Evolutionary conservation across 805 yeast genomes (phyloP), one percentile per base, ranked within the genome.

Genomic region (Cyberlindnera galapagoensis): DNA sequence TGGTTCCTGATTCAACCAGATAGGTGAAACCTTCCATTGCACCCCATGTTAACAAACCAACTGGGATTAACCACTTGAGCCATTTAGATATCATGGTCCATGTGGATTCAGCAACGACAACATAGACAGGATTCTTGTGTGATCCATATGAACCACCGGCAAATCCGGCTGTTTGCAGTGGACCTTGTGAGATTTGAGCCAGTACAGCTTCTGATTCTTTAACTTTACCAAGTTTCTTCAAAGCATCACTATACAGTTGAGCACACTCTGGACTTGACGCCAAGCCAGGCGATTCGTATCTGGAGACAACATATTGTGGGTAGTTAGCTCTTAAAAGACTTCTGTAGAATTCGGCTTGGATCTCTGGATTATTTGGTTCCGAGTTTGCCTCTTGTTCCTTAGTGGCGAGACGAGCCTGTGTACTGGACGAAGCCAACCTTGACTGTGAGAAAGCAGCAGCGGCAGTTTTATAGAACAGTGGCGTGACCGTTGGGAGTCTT

Each of bases 271-370:
- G 69, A 35, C 83, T 78, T 9, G 80, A 63, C 8, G 95, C 92
- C 34, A 92, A 84, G n/a, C 95, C 95, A 0, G 92, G 82, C 7
- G 94, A 82, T 56, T 94, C 97, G 55, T 74, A 94, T 38, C 99
- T 72, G 36, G 92, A 80, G n/a, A 90, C 86, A 6, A 92, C 95
- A 34, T 90, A 80, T 49, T 87, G 95, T n/a, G 98, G 97, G 54
- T 86, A 92, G 59, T 84, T 83, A 34, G 90, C 71, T 36, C 73
- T 73, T 42, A 92, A 57, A 29, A 92, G 64, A 10, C 76, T 67
- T 40, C 72, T 71, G 62, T 92, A 92, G 50, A 92, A 90, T 35
- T 74, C 79, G 2, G 94, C 88, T 60, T 92, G 99, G 6, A 73
- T 65, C 4, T 54, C 60, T 2, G 97, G 71, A 56, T 84, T 80